A percentile compares a stretch with the other conserved stretches of the same genome.
Conservation (phyloP, 2,329 filamentous ascomycete genomes). For the Colletotrichum tabaci region DNA sequence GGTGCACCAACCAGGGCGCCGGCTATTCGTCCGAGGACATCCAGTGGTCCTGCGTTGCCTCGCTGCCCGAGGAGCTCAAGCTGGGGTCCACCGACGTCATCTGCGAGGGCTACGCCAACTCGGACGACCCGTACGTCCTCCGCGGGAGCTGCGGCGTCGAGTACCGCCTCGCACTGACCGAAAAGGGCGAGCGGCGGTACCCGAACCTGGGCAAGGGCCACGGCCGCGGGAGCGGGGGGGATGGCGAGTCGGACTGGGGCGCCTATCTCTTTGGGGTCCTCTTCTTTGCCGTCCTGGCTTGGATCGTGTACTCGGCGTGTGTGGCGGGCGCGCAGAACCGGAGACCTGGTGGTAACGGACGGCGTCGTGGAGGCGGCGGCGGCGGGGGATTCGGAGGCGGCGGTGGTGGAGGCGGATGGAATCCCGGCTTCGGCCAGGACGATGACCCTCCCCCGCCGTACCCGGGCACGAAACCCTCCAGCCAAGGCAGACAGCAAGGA, state of each 20-base stretch:
- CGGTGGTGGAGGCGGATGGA: slow-evolving; percentile 57
- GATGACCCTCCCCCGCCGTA: slow-evolving; percentile 69
- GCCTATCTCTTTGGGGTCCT: slow-evolving; percentile 71
- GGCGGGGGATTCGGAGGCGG: slow-evolving; percentile 59
- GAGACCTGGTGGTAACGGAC: slow-evolving; percentile 51
- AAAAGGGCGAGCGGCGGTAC: slow-evolving; percentile 80
- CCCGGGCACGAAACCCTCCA: slow-evolving; percentile 58
- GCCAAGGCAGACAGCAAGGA: slow-evolving; percentile 53
- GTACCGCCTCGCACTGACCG: slow-evolving; percentile 85
- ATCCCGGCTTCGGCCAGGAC: slow-evolving; percentile 55
- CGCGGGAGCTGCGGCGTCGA: slow-evolving; percentile 95
- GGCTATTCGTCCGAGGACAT: slow-evolving; percentile 86
- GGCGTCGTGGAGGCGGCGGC: slow-evolving; percentile 57
- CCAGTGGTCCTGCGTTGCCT: slow-evolving; percentile 88
- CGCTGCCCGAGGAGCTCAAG: slow-evolving; percentile 73
- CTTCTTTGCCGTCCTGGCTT: slow-evolving; percentile 72
- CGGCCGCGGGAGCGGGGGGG: slow-evolving; percentile 52
- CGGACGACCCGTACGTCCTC: slow-evolving; percentile 88
- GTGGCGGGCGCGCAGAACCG: slow-evolving; percentile 43
- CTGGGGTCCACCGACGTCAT: slow-evolving; percentile 90
- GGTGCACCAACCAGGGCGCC: slow-evolving; percentile 88
- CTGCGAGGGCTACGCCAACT: slow-evolving; percentile 87
- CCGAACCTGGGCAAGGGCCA: slow-evolving; percentile 65
- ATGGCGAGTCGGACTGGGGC: slow-evolving; percentile 51
- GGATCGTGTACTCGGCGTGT: slow-evolving; percentile 74